phyloP scores from a whole-genome alignment of 805 yeast genomes.

The Barnettozyma wickerhamii region DNA sequence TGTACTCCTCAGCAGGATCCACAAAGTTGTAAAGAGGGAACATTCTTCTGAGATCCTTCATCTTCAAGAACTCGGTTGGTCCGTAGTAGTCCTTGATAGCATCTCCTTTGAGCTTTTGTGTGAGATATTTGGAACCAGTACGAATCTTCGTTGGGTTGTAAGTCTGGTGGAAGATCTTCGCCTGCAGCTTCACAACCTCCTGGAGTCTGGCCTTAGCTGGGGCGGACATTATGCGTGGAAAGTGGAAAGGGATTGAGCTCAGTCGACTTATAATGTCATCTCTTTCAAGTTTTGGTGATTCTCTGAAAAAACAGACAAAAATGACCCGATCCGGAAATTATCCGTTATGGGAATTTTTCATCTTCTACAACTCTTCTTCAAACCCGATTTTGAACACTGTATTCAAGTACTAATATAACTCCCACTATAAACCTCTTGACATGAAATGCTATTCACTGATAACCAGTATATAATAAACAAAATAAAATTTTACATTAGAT shows the following conservation, averaged over 20 bases:
- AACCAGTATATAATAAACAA: constrained; percentile 13
- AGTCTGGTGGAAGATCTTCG: constrained; percentile 63
- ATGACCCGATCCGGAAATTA: no score
- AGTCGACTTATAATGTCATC: no score
- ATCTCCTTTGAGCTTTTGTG: constrained; percentile 69
- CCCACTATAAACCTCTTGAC: not conserved
- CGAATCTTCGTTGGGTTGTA: constrained; percentile 64
- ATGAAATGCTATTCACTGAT: no score
- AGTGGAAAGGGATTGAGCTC: no score
- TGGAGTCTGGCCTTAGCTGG: constrained; percentile 42
- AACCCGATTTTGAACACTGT: constrained; percentile 4
- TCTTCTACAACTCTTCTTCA: not conserved
- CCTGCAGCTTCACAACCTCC: constrained; percentile 54
- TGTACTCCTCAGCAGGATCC: constrained; percentile 66
- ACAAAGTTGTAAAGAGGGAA: constrained; percentile 46
- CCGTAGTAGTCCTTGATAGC: constrained; percentile 71
- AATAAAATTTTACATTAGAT: constrained; percentile 25
- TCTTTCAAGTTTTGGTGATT: no score
- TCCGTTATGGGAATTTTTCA: not conserved
- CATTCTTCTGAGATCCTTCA: constrained; percentile 52
- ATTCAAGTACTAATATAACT: constrained; percentile 3
- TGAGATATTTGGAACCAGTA: constrained; percentile 69
- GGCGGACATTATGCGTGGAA: constrained; percentile 25
- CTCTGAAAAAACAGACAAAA: no score
- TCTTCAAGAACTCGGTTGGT: constrained; percentile 61